phyloP scores from a whole-genome alignment of 306 rosid species.

The Crataegus laevigata region DNA sequence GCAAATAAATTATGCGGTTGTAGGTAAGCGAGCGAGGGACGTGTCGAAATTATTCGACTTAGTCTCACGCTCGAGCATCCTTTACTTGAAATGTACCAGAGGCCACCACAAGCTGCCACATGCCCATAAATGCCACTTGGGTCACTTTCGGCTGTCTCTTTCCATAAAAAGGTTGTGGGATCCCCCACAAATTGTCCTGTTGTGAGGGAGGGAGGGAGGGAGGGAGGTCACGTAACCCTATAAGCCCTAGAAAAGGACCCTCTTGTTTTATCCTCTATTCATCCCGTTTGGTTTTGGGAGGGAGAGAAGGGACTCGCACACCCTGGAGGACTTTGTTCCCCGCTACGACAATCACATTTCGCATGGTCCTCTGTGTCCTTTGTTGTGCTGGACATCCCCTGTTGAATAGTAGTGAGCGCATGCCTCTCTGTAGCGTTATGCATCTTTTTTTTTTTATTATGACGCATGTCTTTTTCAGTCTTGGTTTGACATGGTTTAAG shows the following conservation, averaged over 20 bases:
- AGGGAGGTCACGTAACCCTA: background rate
- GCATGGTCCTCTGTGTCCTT: background rate
- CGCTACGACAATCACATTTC: background rate
- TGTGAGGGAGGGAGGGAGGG: background rate
- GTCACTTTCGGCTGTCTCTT: slow-evolving; percentile 24
- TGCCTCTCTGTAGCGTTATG: background rate
- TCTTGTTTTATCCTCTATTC: background rate
- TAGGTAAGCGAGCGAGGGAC: background rate
- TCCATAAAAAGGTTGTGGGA: slow-evolving; percentile 15
- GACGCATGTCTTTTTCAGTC: background rate
- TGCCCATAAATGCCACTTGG: slow-evolving; percentile 1
- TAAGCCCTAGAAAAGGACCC: slow-evolving; percentile 8
- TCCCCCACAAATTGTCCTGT: slow-evolving; percentile 22
- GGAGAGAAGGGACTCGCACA: background rate
- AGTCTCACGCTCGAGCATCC: background rate
- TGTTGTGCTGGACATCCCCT: too few relatives aligned
- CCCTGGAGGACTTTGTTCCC: background rate
- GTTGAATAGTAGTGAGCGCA: background rate
- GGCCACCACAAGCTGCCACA: slow-evolving; percentile 15
- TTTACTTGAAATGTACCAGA: background rate
- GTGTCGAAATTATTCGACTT: background rate
- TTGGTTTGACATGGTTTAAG: background rate
- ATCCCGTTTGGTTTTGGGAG: background rate
- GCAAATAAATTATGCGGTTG: too few relatives aligned
- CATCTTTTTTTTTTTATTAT: background rate